Evolutionary conservation across 2,329 filamentous ascomycete species (phyloP).

Genomic region (Pestalotiopsis sp.): DNA sequence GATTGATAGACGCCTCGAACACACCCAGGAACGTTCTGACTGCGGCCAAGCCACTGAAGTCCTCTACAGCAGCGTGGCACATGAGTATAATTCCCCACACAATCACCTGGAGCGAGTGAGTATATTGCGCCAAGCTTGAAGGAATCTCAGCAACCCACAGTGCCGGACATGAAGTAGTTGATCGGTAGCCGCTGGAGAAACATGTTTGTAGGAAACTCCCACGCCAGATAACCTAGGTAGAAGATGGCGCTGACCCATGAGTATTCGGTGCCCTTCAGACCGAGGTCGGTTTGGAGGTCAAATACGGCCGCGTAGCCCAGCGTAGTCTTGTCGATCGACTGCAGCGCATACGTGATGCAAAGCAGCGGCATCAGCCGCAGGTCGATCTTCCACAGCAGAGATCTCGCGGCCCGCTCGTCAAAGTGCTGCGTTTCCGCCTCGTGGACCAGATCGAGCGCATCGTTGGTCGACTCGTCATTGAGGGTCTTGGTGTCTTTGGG

Average conservation of each 20-base stretch:
- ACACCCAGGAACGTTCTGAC: constrained; percentile 34
- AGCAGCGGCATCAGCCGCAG: constrained; percentile 17
- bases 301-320: constrained; percentile 68
- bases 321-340: constrained; percentile 48
- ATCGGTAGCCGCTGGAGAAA: constrained; percentile 36
- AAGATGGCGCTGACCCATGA: constrained; percentile 58
- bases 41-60: constrained; percentile 26
- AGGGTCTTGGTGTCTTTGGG: background rate
- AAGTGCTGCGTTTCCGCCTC: background rate
- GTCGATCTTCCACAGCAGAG: constrained; percentile 19
- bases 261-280: constrained; percentile 61
- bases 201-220: constrained; percentile 32
- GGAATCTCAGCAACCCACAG: background rate
- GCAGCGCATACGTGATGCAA: constrained; percentile 17
- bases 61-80: constrained; percentile 20
- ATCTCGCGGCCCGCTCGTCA: background rate
- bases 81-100: constrained; percentile 17
- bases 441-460: constrained; percentile 1
- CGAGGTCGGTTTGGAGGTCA: constrained; percentile 61
- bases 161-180: constrained; percentile 19
- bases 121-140: background rate
- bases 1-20: constrained; percentile 33
- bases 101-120: constrained; percentile 3
- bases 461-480: background rate
- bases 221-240: constrained; percentile 49